Evolutionary conservation across 768 basidiomycete genomes (phyloP), one percentile per base, ranked within the genome.

Genomic region (Boletus reticuloceps): DNA sequence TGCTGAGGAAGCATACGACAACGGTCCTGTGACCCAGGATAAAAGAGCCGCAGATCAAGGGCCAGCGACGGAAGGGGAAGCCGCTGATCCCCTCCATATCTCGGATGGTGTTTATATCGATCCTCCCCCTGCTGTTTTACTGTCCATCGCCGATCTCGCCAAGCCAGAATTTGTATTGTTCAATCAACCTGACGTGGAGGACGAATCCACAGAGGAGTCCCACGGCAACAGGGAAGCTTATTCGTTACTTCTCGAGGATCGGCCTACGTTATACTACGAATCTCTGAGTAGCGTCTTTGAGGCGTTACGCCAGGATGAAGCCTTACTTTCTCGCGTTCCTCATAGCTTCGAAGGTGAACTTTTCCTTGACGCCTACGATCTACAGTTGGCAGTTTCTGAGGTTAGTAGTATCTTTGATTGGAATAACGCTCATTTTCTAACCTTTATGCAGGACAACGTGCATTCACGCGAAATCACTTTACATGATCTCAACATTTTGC

Each of bases 221-320:
- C 61, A 65, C 7, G 43, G 29, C 46, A 38, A 55, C 40, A 64
- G 66, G 40, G 63, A 47, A 58, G 43, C 31, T 41, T 70, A 57
- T 32, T 65, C 70, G n/a, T 65, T 89, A 7, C 72, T 91, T 46
- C 76, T 92, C 54, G 79, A 82, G 44, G 74, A 82, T 54, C 78
- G 73, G 17, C 88, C 89, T 4, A 87, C 83, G 5, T 74, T 91
- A 8, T 92, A 89, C 68, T 91, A 91, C 61, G 89, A 91, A 66
- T 84, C 89, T 29, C 65, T 92, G 44, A 81, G 79, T 41, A 76
- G 71, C 53, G 81, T 91, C 19, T 91, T 91, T 62, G 85, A 85
- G 52, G 86, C 85, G 53, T 72, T 92, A 41, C 85, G 88, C 31
- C 77, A 81, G 63, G 86, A 90, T 53, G 78, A 82, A 46, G 65